Base-by-base conservation (phyloP, 805 yeast genomes). In the Yarrowia sp. region DNA sequence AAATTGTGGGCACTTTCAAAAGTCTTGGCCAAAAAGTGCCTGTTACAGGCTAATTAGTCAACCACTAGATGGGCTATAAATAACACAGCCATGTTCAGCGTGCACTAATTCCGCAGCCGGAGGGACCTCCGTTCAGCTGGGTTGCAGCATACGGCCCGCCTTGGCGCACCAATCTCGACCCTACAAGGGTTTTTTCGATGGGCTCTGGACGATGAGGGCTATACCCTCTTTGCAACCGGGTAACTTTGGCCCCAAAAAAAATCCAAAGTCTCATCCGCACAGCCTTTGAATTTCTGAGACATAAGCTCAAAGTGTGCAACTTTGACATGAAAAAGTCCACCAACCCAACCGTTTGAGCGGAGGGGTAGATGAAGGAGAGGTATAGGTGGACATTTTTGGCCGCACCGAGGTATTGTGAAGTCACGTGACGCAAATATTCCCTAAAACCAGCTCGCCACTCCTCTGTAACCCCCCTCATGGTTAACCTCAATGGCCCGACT, bases 111-210 rank as follows among this genome's bases (percentile, higher is more conserved):
- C 42, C 42, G 56, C 56, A 52, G n/a, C 15, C 15, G 3, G 14
- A 11, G 15, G 1, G 53, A 14, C 36, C 36, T 15, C 52, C 36
- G 11, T 26, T 15, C 52, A 35, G 55, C 22, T 32, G 55, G 4
- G 22, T 50, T 50, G 55, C 55, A 50, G 38, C 56, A 52, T 35
- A 35, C n/a, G 42, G 26, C 3, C 56, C 42, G 56, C 42, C 41
- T 52, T 52, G 56, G 56, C 56, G 56, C 56, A 32, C 11, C 26
- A 7, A 8, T 14, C 26, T 8, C 40, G 40, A 38, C 40, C 40
- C 12, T 38, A 9, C 32, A 26, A 26, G 40, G 40, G 40, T 38
- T 38, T 36, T 36, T 26, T 26, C 32, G 32, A 26, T 26, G 32
- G 32, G 32, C 32, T 26, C 32, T 26, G 32, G 32, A 26, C 32